Conservation (phyloP, 768 basidiomycete genomes). For the Phlegmacium glaucopus region DNA sequence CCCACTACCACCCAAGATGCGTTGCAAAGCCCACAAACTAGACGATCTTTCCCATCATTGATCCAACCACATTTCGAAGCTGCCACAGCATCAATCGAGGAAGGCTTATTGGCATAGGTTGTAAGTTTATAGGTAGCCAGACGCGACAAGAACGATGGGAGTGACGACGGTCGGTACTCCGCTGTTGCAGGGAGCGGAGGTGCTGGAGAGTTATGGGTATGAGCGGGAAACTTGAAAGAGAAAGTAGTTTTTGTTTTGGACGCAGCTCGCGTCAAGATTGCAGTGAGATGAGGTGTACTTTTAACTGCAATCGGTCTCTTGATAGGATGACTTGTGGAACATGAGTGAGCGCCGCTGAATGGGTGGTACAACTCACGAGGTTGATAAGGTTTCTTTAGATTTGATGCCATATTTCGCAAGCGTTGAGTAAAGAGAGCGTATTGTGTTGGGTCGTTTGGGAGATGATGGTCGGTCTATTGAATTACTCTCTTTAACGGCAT, state of each 20-base stretch:
- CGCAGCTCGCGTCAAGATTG: constrained; percentile 67
- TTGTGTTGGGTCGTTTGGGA: constrained; percentile 49
- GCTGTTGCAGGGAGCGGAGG: constrained; percentile 35
- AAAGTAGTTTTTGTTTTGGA: constrained; percentile 50
- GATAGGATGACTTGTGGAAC: too few relatives aligned
- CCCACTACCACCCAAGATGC: constrained; percentile 73
- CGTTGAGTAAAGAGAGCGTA: constrained; percentile 70
- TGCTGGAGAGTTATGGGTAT: constrained; percentile 24
- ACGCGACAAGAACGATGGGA: constrained; percentile 67
- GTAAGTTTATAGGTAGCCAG: constrained; percentile 75
- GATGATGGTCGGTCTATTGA: constrained; percentile 35
- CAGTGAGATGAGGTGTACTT: constrained; percentile 64
- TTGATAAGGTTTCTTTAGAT: constrained; percentile 35
- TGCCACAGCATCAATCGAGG: constrained; percentile 71
- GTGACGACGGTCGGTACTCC: constrained; percentile 79
- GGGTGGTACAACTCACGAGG: constrained; percentile 3
- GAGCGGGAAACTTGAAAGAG: constrained; percentile 38
- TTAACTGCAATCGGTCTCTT: constrained; percentile 37
- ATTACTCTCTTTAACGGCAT: constrained; percentile 46
- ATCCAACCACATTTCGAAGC: constrained; percentile 82
- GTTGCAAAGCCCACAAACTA: constrained; percentile 69
- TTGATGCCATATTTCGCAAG: constrained; percentile 75
- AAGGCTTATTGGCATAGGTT: constrained; percentile 78
- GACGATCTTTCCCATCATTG: constrained; percentile 78
- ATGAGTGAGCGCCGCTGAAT: too few relatives aligned